Evolutionary conservation across 2,329 filamentous ascomycete species (phyloP), one percentile per base, ranked within the genome.

Genomic region (Botrytis sinoallii): DNA sequence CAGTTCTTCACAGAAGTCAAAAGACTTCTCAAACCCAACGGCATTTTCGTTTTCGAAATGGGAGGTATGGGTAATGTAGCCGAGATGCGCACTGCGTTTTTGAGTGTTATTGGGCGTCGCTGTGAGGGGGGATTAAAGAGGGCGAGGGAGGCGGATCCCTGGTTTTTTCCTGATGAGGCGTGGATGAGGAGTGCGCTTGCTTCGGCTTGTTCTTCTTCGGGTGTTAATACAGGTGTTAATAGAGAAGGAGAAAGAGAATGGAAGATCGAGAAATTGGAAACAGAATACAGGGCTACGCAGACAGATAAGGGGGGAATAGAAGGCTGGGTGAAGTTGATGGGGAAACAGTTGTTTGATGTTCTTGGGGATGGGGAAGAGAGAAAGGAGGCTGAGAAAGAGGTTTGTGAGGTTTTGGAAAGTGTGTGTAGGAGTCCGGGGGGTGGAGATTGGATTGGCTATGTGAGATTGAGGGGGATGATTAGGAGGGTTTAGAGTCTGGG

Each of bases 101-200:
- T 90, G 6, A 35, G 57, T 46, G 86, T 86, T 2, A 83, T 91
- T 1, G 81, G 83, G 2, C 84, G 86, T 1, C 86, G 88, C 1
- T 79, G 89, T 0, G 18, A 16, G 2, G 69, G 69, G 8, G 83
- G 87, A 0, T 76, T 90, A 2, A 78, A 83, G n/a, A 81, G 82
- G 16, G 87, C 88, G 0, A 75, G 83, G 32, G 85, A 84, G 22
- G 84, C 83, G 0, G 86, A 87, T 75, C 91, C 91, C 7, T 93
- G 91, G 91, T 93, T 92, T 81, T 93, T 93, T 80, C 90, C 91
- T 0, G 89, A 90, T 75, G 89, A 90, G 78, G 80, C 76, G 0
- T 91, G 89, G 89, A 86, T 88, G 80, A 46, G 42, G 38, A 10
- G 75, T 80, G 55, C 79, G 83, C 57, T 84, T 67, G 35, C 64